Evolutionary conservation across 2,329 filamentous ascomycete genomes (phyloP).

Genomic region (Stachybotrys chlorohalonatus): DNA sequence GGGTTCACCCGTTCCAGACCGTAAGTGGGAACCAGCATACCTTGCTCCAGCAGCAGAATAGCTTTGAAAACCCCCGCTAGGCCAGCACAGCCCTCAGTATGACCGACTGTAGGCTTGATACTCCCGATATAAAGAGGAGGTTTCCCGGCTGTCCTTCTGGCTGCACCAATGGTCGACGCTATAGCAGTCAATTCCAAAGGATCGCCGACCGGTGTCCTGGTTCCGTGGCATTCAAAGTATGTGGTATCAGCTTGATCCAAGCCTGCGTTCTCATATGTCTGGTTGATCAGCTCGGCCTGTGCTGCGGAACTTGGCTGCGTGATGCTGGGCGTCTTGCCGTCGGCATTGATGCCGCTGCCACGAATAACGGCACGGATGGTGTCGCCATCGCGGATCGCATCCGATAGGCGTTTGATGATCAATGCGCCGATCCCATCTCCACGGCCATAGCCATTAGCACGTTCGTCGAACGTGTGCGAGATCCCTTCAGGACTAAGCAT

Average conservation of each 20-base stretch:
- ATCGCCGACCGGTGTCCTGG: conserved; percentile 6
- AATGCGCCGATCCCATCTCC: conserved; percentile 22
- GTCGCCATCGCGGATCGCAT: conserved; percentile 33
- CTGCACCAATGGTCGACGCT: neutral
- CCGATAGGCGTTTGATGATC: conserved; percentile 38
- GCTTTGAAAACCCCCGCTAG: conserved; percentile 7
- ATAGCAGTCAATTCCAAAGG: conserved; percentile 6
- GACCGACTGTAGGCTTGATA: conserved; percentile 15
- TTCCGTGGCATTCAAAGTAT: conserved; percentile 22
- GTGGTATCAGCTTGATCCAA: conserved; percentile 11
- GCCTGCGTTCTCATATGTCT: conserved; percentile 17
- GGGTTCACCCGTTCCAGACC: conserved; percentile 5
- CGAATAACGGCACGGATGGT: conserved; percentile 27
- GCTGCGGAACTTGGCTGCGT: conserved; percentile 15
- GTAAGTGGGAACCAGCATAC: conserved; percentile 6
- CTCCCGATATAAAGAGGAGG: conserved; percentile 4
- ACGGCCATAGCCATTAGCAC: conserved; percentile 20
- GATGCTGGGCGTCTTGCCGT: conserved; percentile 31
- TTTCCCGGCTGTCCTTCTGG: neutral
- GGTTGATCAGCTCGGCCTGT: conserved; percentile 14
- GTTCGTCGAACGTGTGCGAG: conserved; percentile 21
- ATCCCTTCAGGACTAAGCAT: conserved; percentile 14
- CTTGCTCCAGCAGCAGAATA: conserved; percentile 5
- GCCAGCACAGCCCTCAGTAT: conserved; percentile 9
- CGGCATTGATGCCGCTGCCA: conserved; percentile 15